These are phyloP conservation scores for Gorgonomyces haynaldii DNA, from an alignment of 192 early-diverging fungal genomes.

Conservation along the genomic window DNA sequence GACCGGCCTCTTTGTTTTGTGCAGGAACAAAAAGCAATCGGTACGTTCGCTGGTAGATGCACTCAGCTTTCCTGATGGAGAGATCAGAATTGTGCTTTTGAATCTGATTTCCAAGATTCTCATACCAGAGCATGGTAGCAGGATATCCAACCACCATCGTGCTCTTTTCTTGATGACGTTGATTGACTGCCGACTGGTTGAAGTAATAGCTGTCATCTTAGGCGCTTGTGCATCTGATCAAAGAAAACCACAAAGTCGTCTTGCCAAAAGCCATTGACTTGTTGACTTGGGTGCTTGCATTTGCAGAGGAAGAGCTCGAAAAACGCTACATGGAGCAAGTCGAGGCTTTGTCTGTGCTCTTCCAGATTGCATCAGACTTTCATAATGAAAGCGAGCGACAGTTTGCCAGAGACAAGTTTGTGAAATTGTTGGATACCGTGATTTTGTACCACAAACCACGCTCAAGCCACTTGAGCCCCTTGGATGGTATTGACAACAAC, in stretches of 20 bases:
- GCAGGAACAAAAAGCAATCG: conserved; percentile 1
- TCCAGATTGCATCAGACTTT: conserved; percentile 64
- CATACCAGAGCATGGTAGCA: background rate
- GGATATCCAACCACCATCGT: conserved; percentile 60
- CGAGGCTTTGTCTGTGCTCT: conserved; percentile 60
- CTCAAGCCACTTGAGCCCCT: conserved; percentile 12
- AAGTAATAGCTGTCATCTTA: conserved; percentile 5
- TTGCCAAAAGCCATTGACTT: conserved; percentile 50
- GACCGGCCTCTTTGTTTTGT: conserved; percentile 9
- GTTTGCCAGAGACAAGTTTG: conserved; percentile 41
- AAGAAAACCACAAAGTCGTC: conserved; percentile 54
- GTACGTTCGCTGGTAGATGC: conserved; percentile 1
- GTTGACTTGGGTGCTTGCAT: conserved; percentile 70
- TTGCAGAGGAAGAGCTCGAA: conserved; percentile 49
- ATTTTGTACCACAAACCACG: background rate
- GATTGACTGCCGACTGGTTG: conserved; percentile 58
- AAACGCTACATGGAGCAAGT: conserved; percentile 3
- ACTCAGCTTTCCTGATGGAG: conserved; percentile 7
- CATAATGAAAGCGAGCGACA: conserved; percentile 62
- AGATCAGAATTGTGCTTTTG: conserved; percentile 3
- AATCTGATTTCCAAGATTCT: conserved; percentile 2
- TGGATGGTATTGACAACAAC: conserved; percentile 12
- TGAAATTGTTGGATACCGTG: conserved; percentile 15
- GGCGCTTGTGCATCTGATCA: conserved; percentile 47
- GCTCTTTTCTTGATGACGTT: conserved; percentile 62